These are phyloP conservation scores for Colletotrichum incanum DNA, from an alignment of 2,329 filamentous ascomycete genomes.

Conservation along the genomic window DNA sequence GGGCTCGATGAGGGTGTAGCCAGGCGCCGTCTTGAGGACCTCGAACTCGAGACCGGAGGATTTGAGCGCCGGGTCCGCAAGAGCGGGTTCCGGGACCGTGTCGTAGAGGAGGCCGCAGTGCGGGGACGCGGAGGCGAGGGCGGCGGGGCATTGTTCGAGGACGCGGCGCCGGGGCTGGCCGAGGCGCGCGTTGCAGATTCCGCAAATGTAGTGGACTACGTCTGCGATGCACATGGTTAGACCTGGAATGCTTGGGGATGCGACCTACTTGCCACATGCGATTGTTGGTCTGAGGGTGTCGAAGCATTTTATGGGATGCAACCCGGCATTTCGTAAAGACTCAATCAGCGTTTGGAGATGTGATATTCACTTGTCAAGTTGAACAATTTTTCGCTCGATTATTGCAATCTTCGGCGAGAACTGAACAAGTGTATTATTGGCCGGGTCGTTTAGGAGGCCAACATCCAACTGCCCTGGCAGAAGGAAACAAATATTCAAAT, in stretches of 20 bases:
- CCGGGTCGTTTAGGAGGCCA: background rate
- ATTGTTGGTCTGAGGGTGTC: rapidly evolving
- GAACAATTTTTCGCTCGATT: background rate
- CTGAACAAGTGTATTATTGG: background rate
- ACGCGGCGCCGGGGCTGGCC: constrained; percentile 17
- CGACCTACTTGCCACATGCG: background rate
- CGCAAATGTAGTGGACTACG: constrained; percentile 14
- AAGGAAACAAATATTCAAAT: background rate
- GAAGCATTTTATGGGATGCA: background rate
- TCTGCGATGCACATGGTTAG: constrained; percentile 20
- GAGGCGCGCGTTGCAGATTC: constrained; percentile 27
- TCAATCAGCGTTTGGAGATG: background rate
- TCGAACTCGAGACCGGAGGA: constrained; percentile 31
- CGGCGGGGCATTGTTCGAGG: constrained; percentile 21
- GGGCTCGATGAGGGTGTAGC: constrained; percentile 12
- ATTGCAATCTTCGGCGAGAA: background rate
- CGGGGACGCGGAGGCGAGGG: background rate
- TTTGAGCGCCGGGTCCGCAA: constrained; percentile 18
- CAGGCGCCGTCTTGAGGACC: constrained; percentile 15
- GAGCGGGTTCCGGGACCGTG: constrained; percentile 6
- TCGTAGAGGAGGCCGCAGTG: constrained; percentile 25
- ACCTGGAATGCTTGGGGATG: background rate
- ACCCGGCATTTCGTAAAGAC: background rate
- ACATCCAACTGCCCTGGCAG: background rate
- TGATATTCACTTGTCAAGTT: background rate